Evolutionary conservation across 345 rosid species (phyloP).

Genomic region (Microthlaspi erraticum): DNA sequence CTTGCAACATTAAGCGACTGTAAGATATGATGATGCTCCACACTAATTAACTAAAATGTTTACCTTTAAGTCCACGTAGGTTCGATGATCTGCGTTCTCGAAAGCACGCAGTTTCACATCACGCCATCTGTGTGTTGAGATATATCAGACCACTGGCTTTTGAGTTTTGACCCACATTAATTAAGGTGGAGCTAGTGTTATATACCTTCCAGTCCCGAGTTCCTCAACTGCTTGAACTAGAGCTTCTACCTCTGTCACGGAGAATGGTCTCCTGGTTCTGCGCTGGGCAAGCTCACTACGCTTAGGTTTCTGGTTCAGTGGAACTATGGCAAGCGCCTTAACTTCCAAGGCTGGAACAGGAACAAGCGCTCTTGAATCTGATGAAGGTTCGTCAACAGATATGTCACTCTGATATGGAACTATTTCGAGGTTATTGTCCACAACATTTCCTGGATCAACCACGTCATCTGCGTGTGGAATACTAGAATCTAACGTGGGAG

Average conservation of each 20-base stretch:
- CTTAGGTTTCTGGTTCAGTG: conserved; percentile 66
- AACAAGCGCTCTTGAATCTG: conserved; percentile 77
- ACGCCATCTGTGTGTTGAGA: conserved; percentile 70
- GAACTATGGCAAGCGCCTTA: conserved; percentile 71
- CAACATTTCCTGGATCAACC: conserved; percentile 43
- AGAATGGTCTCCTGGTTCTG: conserved; percentile 91
- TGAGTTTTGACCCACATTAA: conserved; percentile 18
- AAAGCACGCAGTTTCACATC: conserved; percentile 76
- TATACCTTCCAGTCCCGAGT: conserved; percentile 88
- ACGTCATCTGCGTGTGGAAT: conserved; percentile 46
- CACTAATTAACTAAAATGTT: no score
- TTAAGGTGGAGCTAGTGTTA: not conserved
- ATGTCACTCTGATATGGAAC: conserved; percentile 52
- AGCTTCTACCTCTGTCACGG: conserved; percentile 90
- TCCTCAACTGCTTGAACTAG: conserved; percentile 85
- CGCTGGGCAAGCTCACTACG: conserved; percentile 76
- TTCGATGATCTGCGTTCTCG: conserved; percentile 74
- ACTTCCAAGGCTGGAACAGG: conserved; percentile 57
- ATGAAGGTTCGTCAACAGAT: conserved; percentile 51
- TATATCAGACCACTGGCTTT: conserved; percentile 15
- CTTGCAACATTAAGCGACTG: conserved; percentile 8
- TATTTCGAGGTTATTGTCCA: conserved; percentile 56
- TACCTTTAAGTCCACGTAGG: conserved; percentile 82
- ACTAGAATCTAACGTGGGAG: conserved; percentile 53
- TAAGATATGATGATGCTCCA: conserved; percentile 1